Percentiles rank a stretch among this genome's conserved stretches.
phyloP scores from a whole-genome alignment of 768 basidiomycete species.

The Boletus eberwhitei region DNA sequence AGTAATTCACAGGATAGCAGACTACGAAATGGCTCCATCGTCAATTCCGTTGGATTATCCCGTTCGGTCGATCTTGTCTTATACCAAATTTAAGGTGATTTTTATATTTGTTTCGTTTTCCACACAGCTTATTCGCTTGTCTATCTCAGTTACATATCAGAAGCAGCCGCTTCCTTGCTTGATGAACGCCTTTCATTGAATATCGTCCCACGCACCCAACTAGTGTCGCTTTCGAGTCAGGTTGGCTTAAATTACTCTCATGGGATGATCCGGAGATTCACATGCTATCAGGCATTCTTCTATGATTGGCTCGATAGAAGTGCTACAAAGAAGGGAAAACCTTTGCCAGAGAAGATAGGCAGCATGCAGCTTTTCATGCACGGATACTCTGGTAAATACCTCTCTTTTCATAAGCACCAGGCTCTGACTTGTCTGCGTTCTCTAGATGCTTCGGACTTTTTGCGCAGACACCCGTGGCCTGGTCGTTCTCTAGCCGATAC shows the following conservation, averaged over 20 bases:
- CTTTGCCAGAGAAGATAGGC: slow-evolving; percentile 83
- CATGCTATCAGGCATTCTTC: slow-evolving; percentile 66
- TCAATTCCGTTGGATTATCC: slow-evolving; percentile 85
- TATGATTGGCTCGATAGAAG: slow-evolving; percentile 89
- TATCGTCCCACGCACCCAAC: slow-evolving; percentile 83
- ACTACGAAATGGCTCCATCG: slow-evolving; percentile 90
- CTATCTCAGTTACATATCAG: slow-evolving; percentile 70
- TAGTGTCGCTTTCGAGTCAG: slow-evolving; percentile 78
- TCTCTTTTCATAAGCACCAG: neutral
- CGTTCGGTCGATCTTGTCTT: slow-evolving; percentile 84
- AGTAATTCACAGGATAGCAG: slow-evolving; percentile 33
- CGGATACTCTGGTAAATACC: slow-evolving; percentile 63
- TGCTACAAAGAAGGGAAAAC: slow-evolving; percentile 79
- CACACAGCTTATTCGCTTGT: neutral
- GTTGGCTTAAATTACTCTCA: slow-evolving; percentile 27
- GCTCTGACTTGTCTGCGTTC: neutral
- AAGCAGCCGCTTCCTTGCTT: slow-evolving; percentile 83
- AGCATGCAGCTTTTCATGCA: slow-evolving; percentile 88
- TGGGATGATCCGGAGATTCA: neutral
- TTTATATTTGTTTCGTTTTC: neutral
- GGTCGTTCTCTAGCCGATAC: slow-evolving; percentile 81
- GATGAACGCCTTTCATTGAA: slow-evolving; percentile 69
- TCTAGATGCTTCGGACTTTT: slow-evolving; percentile 84
- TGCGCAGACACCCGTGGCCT: slow-evolving; percentile 85
- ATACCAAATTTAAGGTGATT: slow-evolving; percentile 81